These are phyloP conservation scores for Coelastrella sp. DNA, from an alignment of 139 green algal genomes.

Conservation along the genomic window DNA sequence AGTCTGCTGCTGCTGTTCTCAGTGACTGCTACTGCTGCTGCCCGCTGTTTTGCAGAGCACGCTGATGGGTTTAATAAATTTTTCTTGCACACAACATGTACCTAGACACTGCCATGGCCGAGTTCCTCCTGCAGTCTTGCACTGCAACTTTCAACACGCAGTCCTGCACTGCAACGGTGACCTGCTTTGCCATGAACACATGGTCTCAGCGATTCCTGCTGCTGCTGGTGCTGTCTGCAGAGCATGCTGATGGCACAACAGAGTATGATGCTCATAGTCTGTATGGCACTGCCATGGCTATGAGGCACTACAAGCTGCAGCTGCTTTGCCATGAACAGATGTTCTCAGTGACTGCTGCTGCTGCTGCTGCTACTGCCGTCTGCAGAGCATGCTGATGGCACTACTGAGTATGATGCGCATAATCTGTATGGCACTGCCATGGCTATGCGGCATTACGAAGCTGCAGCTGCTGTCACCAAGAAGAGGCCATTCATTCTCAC, in stretches of 20 bases:
- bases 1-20: conserved; percentile 10
- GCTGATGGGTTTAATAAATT: no score
- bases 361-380: no score
- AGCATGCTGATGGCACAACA: conserved; percentile 9
- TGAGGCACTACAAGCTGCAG: conserved; percentile 31
- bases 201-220: background rate
- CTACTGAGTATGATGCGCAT: conserved; percentile 62
- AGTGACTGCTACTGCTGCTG: background rate
- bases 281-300: conserved; percentile 53
- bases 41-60: background rate
- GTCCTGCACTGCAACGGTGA: no score
- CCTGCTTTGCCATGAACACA: no score
- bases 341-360: background rate
- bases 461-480: conserved; percentile 34
- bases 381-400: conserved; percentile 41
- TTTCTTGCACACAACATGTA: no score
- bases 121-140: no score
- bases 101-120: no score
- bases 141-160: no score
- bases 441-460: conserved; percentile 20
- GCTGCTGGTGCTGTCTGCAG: conserved; percentile 1
- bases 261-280: conserved; percentile 72
- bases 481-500: conserved; percentile 63
- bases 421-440: conserved; percentile 63
- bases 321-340: conserved; percentile 37